These are phyloP conservation scores for Fulvia fulva DNA, from an alignment of 2,329 filamentous ascomycete species.

Conservation along the genomic window DNA sequence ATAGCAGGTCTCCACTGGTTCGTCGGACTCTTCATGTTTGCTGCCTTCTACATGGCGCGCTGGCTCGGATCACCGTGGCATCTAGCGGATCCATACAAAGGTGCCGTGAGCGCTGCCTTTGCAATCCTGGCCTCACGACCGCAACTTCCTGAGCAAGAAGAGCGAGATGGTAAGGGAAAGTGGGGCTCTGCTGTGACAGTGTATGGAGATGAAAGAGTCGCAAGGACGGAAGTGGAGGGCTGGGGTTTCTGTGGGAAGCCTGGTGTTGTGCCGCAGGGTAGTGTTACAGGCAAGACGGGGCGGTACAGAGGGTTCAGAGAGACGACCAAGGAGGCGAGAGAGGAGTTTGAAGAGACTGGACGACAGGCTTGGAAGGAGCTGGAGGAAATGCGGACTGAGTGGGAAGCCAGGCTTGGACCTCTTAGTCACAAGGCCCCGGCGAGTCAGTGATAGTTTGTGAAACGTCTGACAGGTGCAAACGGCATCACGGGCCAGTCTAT, in stretches of 20 bases:
- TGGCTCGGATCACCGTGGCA: slow-evolving; percentile 88
- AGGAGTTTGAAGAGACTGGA: slow-evolving; percentile 67
- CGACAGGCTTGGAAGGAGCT: slow-evolving; percentile 40
- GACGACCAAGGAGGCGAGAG: slow-evolving; percentile 63
- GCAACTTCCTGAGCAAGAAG: slow-evolving; percentile 55
- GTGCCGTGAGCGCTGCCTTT: slow-evolving; percentile 73
- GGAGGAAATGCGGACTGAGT: slow-evolving; percentile 34
- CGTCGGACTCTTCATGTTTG: slow-evolving; percentile 65
- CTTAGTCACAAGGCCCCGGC: slow-evolving; percentile 29
- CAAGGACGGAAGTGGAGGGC: slow-evolving; percentile 77
- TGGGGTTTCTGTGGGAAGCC: slow-evolving; percentile 67
- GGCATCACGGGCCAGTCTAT: background rate
- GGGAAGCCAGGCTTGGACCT: slow-evolving; percentile 40
- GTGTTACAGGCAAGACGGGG: slow-evolving; percentile 46
- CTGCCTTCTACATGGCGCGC: slow-evolving; percentile 67
- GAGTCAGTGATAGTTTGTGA: background rate
- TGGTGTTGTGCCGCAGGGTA: slow-evolving; percentile 43
- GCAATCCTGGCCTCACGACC: slow-evolving; percentile 65
- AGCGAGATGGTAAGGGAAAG: slow-evolving; percentile 59
- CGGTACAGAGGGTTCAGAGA: slow-evolving; percentile 57
- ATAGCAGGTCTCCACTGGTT: slow-evolving; percentile 72
- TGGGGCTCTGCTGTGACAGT: slow-evolving; percentile 75
- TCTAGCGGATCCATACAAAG: slow-evolving; percentile 68
- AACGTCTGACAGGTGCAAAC: background rate
- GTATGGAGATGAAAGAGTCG: slow-evolving; percentile 54